phyloP scores from a whole-genome alignment of 179 eudicot species.

The Silene coronaria region DNA sequence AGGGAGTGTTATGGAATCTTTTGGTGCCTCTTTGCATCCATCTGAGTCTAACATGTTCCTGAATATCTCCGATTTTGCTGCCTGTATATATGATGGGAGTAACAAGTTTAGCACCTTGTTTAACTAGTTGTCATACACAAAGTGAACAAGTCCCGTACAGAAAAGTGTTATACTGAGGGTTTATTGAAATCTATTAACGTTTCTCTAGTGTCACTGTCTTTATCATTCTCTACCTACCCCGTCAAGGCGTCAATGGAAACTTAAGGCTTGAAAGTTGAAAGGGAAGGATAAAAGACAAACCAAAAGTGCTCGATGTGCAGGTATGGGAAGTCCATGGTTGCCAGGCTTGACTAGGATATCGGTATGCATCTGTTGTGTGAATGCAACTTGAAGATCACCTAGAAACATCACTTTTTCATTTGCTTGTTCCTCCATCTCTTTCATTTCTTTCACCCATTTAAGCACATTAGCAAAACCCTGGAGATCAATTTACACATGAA shows the following conservation, averaged over 20 bases:
- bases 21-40: constrained; percentile 75
- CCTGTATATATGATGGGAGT: constrained; percentile 30
- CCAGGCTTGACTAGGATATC: constrained; percentile 78
- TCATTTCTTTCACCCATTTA: constrained; percentile 72
- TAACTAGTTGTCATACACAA: too few species aligned
- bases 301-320: constrained; percentile 79
- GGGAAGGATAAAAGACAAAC: constrained; percentile 27
- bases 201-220: too few species aligned
- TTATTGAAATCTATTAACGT: too few species aligned
- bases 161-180: too few species aligned
- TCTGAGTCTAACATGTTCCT: constrained; percentile 82
- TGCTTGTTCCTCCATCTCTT: constrained; percentile 46
- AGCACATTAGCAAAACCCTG: constrained; percentile 60
- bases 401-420: constrained; percentile 54
- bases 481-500: too few species aligned
- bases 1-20: constrained; percentile 53
- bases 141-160: too few species aligned
- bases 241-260: too few species aligned
- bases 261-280: not conserved
- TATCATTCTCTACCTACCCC: too few species aligned
- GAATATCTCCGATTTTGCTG: constrained; percentile 71
- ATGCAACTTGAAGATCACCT: constrained; percentile 47
- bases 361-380: constrained; percentile 59
- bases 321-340: constrained; percentile 53
- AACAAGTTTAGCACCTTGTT: not conserved